Evolutionary conservation across 441 rosid genomes (phyloP), one percentile per base, ranked within the genome.

Genomic region (Gossypium gossypioides): DNA sequence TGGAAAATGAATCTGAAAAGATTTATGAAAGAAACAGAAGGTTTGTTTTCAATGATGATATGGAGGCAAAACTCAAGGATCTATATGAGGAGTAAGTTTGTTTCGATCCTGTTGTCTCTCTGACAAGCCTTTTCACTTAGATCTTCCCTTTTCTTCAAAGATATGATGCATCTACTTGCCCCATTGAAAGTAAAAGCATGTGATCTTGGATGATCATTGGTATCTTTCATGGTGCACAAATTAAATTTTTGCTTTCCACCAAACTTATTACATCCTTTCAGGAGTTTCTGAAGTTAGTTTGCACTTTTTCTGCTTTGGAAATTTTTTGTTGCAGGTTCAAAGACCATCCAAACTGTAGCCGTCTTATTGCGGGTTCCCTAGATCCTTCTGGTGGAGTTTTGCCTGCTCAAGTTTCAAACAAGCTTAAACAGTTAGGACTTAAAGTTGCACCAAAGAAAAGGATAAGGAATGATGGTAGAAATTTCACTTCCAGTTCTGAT

Each of bases 391-490:
- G 91, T 73, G 84, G 86, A 80, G 77, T 96, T 75, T 88, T 91
- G 59, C 84, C 91, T 69, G 88, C 88, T 76, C 97, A 93, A 88
- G 88, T 96, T 82, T 76, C 88, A 69, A 96, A 88, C 84, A 96
- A 86, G 85, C 97, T 96, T 71, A 96, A 93, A 84, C 88, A 89
- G 82, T 84, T 93, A 44, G 99, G 97, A 74, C 77, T 93, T 68
- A 73, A 71, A 76, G 72, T 77, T 63, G 79, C 75, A 29, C 76
- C 83, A 74, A 84, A 76, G 86, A 91, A 85, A 86, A 87, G 88
- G 82, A 76, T 67, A 58, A 79, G 81, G 48, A 37, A 60, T 62
- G 72, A 56, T 67, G 83, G 74, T 64, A 81, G 54, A 65, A 63
- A 72, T 73, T 27, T 56, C 57, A 13, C 83, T 71, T 63, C 71